A percentile compares a stretch with the other conserved stretches of the same genome.
These are phyloP conservation scores for Perkinsus chesapeaki DNA, from an alignment of 169 alveolate genomes.

Conservation along the genomic window DNA sequence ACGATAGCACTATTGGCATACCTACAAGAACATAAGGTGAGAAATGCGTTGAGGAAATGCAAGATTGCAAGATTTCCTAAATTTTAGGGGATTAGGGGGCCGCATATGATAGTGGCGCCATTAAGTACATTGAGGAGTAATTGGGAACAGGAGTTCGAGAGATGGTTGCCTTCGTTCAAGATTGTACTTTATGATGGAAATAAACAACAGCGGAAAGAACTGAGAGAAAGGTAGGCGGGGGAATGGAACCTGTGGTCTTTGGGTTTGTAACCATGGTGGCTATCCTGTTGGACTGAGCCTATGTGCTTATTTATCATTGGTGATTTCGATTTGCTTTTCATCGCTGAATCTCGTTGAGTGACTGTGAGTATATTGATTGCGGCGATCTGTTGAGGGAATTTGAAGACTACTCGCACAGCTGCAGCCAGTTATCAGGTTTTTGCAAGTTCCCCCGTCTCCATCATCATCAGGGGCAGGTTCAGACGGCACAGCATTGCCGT, in stretches of 20 bases:
- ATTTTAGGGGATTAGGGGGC: conserved; percentile 74
- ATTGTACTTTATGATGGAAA: conserved; percentile 70
- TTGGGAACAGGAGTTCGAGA: conserved; percentile 85
- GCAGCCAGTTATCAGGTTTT: neutral
- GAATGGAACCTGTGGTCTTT: neutral
- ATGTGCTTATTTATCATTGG: neutral
- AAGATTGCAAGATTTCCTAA: neutral
- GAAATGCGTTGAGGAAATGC: neutral
- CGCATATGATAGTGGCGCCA: conserved; percentile 90
- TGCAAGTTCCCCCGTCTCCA: neutral
- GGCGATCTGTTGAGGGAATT: too few relatives aligned
- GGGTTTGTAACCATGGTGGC: conserved; percentile 16
- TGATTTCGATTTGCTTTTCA: neutral
- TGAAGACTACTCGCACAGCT: too few relatives aligned
- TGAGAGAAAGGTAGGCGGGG: neutral
- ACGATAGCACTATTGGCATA: conserved; percentile 82
- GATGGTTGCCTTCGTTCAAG: conserved; percentile 88
- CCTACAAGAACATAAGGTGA: conserved; percentile 64
- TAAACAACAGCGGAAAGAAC: conserved; percentile 28
- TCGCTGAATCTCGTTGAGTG: neutral
- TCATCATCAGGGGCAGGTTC: neutral
- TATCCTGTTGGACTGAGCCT: too few relatives aligned
- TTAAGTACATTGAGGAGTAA: conserved; percentile 85
- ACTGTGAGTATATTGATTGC: neutral
- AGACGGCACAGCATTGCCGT: conserved; percentile 31